Evolutionary conservation across 371 early-diverging fungal species (phyloP), one percentile per base, ranked within the genome.

Genomic region (Rhizopus stolonifer): DNA sequence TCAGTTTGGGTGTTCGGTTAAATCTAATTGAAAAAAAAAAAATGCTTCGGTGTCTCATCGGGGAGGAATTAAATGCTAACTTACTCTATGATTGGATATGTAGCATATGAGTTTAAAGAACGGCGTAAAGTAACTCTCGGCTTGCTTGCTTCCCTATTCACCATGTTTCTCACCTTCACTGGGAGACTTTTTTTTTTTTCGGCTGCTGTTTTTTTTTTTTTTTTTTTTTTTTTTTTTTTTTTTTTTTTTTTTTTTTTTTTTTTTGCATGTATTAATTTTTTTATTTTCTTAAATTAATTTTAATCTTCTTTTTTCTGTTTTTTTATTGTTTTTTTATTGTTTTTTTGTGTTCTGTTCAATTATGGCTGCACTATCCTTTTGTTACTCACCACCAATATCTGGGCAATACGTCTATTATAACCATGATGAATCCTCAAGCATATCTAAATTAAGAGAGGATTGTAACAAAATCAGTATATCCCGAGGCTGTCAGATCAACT

Each of bases 41-140:
- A 36, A 36, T 36, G 36, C 36, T 36, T 36, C 36, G 36, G 36
- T 36, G 36, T 36, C 36, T 36, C 36, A 36, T 36, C 36, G 36
- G 36, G 36, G 36, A 36, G 14, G 36, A 36, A 15, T 15, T n/a
- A 36, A n/a, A 1, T 36, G 36, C 9, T 11, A 1, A 15, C 4
- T 36, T 36, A 14, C 4, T 36, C 4, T 29, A 36, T 36, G 36
- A 36, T 36, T 36, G 36, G 36, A 36, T 15, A 36, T 36, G 36
- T 36, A n/a, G 13, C 36, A 36, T 36, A 36, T 2, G 9, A 29
- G 9, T 36, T 36, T 4, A 15, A 36, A 36, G 36, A 36, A 36
- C 36, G 36, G 9, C 15, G 36, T 15, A 14, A 36, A 36, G 36
- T 11, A 36, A n/a, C 36, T 36, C n/a, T 1, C 9, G 36, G n/a